Evolutionary conservation across 306 rosid species (phyloP).

Genomic region (Clitoria ternatea): DNA sequence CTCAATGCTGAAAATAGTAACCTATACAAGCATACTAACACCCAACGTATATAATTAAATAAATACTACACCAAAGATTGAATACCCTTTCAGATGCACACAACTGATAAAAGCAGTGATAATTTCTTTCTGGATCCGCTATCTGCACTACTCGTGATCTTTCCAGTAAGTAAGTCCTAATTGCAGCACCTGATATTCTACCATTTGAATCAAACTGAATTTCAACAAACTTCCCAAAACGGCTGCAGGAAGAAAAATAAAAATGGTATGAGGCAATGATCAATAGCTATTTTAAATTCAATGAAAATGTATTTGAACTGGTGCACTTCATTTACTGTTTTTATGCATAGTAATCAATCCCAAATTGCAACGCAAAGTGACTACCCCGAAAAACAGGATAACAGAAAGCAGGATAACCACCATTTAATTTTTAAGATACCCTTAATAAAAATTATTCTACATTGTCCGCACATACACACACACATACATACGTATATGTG

Average conservation of each 20-base stretch:
- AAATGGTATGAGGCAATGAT: not conserved
- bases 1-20: not conserved
- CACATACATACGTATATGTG: no score
- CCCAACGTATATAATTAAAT: not conserved
- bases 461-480: no score
- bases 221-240: conserved; percentile 91
- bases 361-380: no score
- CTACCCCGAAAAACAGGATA: no score
- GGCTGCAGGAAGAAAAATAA: conserved; percentile 42
- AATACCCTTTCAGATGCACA: conserved; percentile 81
- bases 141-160: conserved; percentile 90
- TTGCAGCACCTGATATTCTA: conserved; percentile 94
- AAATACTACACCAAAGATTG: not conserved
- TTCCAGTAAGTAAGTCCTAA: conserved; percentile 81
- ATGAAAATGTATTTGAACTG: not conserved
- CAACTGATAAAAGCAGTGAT: conserved; percentile 84
- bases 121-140: conserved; percentile 82
- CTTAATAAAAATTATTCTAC: no score
- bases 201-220: conserved; percentile 86
- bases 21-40: not conserved
- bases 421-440: no score
- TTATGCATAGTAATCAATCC: no score
- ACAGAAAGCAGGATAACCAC: no score
- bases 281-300: not conserved
- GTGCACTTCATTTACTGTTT: not conserved